Percentiles rank a stretch among this genome's conserved stretches.
These are phyloP conservation scores for Aphanomyces euteiches DNA, from an alignment of 352 stramenopile species.

Conservation along the genomic window DNA sequence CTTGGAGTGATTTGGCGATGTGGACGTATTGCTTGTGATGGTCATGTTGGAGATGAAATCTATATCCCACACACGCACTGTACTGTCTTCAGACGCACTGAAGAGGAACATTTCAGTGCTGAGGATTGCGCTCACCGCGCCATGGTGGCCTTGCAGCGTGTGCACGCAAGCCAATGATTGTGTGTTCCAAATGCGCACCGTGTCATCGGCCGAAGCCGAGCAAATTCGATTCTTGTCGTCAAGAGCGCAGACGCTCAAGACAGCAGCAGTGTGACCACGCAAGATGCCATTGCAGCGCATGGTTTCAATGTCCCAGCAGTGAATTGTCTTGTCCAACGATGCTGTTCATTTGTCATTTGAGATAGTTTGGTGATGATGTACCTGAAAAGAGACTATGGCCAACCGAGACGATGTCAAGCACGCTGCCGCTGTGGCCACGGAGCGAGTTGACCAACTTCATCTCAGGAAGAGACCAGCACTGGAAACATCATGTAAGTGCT, in stretches of 20 bases:
- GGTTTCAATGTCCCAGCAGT: conserved; percentile 25
- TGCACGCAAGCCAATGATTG: conserved; percentile 28
- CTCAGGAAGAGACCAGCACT: conserved; percentile 14
- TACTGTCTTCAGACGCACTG: conserved; percentile 28
- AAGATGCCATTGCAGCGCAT: conserved; percentile 29
- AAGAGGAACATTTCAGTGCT: conserved; percentile 30
- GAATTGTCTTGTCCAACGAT: conserved; percentile 23
- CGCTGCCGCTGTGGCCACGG: conserved; percentile 17
- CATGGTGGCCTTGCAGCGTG: conserved; percentile 20
- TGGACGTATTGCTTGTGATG: background rate
- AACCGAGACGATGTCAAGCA: conserved; percentile 21
- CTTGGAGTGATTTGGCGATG: background rate
- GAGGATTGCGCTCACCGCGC: conserved; percentile 14
- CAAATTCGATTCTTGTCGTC: conserved; percentile 30
- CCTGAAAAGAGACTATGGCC: conserved; percentile 21
- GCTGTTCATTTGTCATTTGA: background rate
- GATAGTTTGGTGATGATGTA: background rate
- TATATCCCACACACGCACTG: conserved; percentile 27
- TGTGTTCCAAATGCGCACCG: conserved; percentile 29
- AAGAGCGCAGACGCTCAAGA: conserved; percentile 14
- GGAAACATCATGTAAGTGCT: conserved; percentile 3
- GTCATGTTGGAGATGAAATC: conserved; percentile 30
- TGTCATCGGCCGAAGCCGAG: conserved; percentile 24
- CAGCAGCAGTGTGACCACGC: conserved; percentile 23
- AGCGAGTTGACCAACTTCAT: conserved; percentile 12